These are phyloP conservation scores for Ophiorrhiza pumila DNA, from an alignment of 257 asterid genomes.

Conservation along the genomic window DNA sequence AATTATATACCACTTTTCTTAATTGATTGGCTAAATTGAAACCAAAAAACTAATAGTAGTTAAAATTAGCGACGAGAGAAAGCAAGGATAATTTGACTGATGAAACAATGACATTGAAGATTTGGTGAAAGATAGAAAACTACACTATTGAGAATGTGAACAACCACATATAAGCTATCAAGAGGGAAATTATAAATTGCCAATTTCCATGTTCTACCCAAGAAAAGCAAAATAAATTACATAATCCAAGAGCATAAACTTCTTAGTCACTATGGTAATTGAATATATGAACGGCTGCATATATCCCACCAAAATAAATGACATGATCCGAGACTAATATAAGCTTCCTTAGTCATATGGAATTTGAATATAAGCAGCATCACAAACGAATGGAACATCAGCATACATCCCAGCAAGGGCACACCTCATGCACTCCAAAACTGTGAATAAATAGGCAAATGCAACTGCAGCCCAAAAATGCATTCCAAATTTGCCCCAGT, in stretches of 20 bases:
- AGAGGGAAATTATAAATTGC: too few relatives aligned
- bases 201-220: too few relatives aligned
- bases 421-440: slow-evolving; percentile 73
- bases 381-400: slow-evolving; percentile 79
- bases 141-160: neutral
- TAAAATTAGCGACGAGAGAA: too few relatives aligned
- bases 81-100: too few relatives aligned
- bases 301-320: neutral
- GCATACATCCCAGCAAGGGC: slow-evolving; percentile 89
- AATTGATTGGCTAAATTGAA: too few relatives aligned
- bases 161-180: too few relatives aligned
- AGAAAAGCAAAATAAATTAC: too few relatives aligned
- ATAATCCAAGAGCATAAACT: neutral
- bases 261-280: neutral
- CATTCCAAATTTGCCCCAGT: slow-evolving; percentile 93
- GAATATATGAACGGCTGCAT: neutral
- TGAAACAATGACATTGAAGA: neutral
- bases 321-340: neutral
- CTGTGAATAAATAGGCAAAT: slow-evolving; percentile 75
- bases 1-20: too few relatives aligned
- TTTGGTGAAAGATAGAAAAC: neutral
- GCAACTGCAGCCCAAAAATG: slow-evolving; percentile 73
- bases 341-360: slow-evolving; percentile 54
- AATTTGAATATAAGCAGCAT: slow-evolving; percentile 91
- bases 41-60: too few relatives aligned